These are phyloP conservation scores for Malus fusca DNA, from an alignment of 306 rosid species.

Conservation along the genomic window DNA sequence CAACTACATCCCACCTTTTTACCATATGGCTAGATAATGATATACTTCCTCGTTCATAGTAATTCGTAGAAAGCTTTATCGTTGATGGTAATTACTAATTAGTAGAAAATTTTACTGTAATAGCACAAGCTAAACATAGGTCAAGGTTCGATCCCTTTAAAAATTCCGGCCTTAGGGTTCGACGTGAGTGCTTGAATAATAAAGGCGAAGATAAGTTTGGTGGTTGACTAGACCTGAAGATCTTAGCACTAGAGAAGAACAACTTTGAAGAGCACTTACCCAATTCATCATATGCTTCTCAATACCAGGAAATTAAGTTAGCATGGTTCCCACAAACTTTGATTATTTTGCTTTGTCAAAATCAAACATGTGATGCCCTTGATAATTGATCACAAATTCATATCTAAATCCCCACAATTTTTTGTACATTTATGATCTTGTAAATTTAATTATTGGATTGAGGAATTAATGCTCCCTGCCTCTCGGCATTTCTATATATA, in stretches of 20 bases:
- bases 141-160: too few relatives aligned
- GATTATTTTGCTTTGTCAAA: neutral
- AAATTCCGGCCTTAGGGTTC: neutral
- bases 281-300: neutral
- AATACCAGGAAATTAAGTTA: neutral
- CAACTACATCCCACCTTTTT: neutral
- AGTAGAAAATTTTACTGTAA: too few relatives aligned
- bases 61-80: too few relatives aligned
- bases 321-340: neutral
- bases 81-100: too few relatives aligned
- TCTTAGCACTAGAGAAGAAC: neutral
- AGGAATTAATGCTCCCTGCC: conserved; percentile 5
- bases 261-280: neutral
- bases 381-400: neutral
- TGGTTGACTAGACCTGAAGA: neutral
- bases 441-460: neutral
- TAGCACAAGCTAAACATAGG: too few relatives aligned
- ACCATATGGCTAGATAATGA: neutral
- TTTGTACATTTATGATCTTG: neutral
- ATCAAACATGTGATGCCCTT: neutral
- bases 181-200: neutral
- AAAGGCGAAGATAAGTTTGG: neutral
- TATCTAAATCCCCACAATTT: neutral
- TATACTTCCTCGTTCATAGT: too few relatives aligned
- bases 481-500: neutral